Evolutionary conservation across 805 yeast genomes (phyloP).

Genomic region (Diddensiella caesifluorescens): DNA sequence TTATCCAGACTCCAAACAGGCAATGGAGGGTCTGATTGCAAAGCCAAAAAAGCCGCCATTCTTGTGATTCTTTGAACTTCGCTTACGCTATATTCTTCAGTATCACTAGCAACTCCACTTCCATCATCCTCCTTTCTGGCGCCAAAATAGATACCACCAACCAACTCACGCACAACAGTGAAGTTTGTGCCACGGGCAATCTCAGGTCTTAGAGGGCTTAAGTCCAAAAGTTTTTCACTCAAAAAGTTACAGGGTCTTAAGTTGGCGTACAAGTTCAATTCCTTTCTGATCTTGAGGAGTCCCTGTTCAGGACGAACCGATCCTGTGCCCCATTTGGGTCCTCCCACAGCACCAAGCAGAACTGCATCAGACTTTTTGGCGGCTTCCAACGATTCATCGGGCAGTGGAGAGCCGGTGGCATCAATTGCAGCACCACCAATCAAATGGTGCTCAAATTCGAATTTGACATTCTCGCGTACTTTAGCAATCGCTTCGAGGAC

Average conservation of each 20-base stretch:
- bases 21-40: constrained; percentile 87
- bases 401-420: constrained; percentile 88
- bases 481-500: constrained; percentile 75
- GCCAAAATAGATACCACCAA: constrained; percentile 98
- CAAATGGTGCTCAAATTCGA: constrained; percentile 74
- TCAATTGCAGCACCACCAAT: constrained; percentile 99
- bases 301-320: constrained; percentile 97
- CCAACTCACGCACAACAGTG: constrained; percentile 90
- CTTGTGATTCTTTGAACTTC: constrained; percentile 95
- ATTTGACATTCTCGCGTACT: constrained; percentile 50
- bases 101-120: constrained; percentile 82
- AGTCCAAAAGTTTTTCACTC: constrained; percentile 71
- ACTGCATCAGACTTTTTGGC: constrained; percentile 89
- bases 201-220: constrained; percentile 83
- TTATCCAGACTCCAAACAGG: constrained; percentile 96
- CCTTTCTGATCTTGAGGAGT: constrained; percentile 87
- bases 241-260: constrained; percentile 95
- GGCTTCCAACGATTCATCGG: constrained; percentile 77
- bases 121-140: constrained; percentile 91
- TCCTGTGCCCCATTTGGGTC: constrained; percentile 99
- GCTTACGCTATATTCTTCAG: constrained; percentile 84
- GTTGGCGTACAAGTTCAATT: constrained; percentile 88
- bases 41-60: constrained; percentile 96
- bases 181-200: constrained; percentile 88
- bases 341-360: constrained; percentile 97